Evolutionary conservation across 176 grass and related monocot species (phyloP).

Genomic region (Themeda triandra): DNA sequence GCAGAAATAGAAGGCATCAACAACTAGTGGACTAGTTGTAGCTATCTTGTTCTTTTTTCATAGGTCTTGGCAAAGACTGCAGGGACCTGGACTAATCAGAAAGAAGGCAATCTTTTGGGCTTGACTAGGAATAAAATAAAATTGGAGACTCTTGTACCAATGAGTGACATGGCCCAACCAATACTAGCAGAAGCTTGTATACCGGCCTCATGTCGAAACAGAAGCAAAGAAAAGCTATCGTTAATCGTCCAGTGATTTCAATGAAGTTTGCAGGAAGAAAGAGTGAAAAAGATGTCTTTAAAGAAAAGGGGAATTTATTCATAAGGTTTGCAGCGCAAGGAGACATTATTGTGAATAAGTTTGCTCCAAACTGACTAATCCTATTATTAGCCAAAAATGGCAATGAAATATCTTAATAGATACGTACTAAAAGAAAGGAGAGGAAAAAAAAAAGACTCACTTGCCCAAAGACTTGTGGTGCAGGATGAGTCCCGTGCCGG

Average conservation of each 20-base stretch:
- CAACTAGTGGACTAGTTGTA: not conserved
- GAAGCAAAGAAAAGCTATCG: not conserved
- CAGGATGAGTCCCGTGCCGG: conserved; percentile 79
- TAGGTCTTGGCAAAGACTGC: not conserved
- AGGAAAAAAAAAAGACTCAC: conserved; percentile 45
- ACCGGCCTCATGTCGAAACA: not conserved
- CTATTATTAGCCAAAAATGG: not conserved
- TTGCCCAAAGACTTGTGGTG: conserved; percentile 96
- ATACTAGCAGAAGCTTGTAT: not conserved
- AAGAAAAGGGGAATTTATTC: not conserved
- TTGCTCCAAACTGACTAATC: not conserved
- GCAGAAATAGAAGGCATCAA: not conserved
- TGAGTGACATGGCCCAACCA: not conserved
- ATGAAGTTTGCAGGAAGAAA: not conserved
- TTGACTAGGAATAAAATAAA: too few relatives aligned
- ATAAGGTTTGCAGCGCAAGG: not conserved
- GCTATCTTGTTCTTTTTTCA: too few relatives aligned
- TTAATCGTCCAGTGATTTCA: not conserved
- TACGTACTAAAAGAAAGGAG: not conserved
- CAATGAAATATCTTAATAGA: not conserved
- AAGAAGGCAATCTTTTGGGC: not conserved
- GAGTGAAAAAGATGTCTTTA: not conserved
- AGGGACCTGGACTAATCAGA: not conserved
- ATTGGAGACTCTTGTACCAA: not conserved
- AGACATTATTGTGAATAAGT: not conserved